phyloP scores from a whole-genome alignment of 345 rosid genomes.

The Carallia brachiata region DNA sequence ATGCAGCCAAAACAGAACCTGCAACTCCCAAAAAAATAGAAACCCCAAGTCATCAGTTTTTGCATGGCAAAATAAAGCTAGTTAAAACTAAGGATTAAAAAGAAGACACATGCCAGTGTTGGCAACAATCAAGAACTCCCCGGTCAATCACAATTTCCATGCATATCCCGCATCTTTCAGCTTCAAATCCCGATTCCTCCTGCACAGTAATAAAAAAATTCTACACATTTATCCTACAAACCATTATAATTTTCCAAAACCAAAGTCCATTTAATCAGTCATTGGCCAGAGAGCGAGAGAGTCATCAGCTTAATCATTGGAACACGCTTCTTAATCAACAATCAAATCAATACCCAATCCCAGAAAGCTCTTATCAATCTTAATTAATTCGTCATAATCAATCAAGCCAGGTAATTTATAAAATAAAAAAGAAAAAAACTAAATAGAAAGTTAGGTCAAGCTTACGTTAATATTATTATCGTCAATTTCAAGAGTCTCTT shows the following conservation, averaged over 20 bases:
- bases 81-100: background rate
- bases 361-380: no score
- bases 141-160: conserved; percentile 94
- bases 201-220: conserved; percentile 26
- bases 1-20: conserved; percentile 99
- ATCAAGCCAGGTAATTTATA: background rate
- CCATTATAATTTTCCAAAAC: background rate
- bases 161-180: conserved; percentile 95
- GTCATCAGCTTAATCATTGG: no score
- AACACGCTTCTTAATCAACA: background rate
- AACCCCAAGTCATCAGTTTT: conserved; percentile 23
- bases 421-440: background rate
- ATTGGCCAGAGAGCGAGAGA: no score
- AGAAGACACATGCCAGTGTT: conserved; percentile 62
- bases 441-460: conserved; percentile 13
- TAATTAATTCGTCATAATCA: background rate
- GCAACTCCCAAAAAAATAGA: conserved; percentile 22
- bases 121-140: conserved; percentile 96
- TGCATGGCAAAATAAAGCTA: background rate
- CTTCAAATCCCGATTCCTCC: conserved; percentile 59
- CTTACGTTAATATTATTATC: conserved; percentile 48
- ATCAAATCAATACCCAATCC: background rate
- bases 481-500: conserved; percentile 52
- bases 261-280: background rate
- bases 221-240: background rate